A percentile compares a stretch with the other conserved stretches of the same genome.
Conservation (phyloP, 306 rosid genomes). For the Dalbergia cochinchinensis region DNA sequence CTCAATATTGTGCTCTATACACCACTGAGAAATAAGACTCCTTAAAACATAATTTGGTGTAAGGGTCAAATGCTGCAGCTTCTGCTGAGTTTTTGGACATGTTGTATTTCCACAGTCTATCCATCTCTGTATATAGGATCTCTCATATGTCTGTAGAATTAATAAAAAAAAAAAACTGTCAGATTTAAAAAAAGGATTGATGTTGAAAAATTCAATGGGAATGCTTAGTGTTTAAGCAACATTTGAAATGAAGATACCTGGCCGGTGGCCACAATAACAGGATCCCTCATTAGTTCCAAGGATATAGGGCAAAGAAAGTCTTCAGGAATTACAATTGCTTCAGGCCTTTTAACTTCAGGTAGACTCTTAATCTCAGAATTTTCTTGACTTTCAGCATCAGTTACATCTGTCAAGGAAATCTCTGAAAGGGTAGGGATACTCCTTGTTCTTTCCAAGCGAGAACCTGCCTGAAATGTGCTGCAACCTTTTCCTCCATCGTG, state of each 20-base stretch:
- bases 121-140: constrained; percentile 97
- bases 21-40: constrained; percentile 92
- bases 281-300: constrained; percentile 96
- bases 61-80: constrained; percentile 82
- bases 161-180: constrained; percentile 20
- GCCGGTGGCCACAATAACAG: constrained; percentile 97
- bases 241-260: constrained; percentile 67
- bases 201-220: constrained; percentile 23
- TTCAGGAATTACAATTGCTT: constrained; percentile 73
- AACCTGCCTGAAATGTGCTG: constrained; percentile 47
- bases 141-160: constrained; percentile 83
- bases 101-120: constrained; percentile 87
- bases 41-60: constrained; percentile 93
- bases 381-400: constrained; percentile 55
- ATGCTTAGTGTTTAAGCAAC: not conserved
- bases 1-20: constrained; percentile 75
- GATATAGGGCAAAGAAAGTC: constrained; percentile 97
- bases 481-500: constrained; percentile 53
- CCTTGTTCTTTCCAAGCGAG: constrained; percentile 51
- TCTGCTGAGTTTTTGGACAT: constrained; percentile 98
- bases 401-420: constrained; percentile 40
- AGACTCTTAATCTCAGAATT: constrained; percentile 49
- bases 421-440: constrained; percentile 57
- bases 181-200: not conserved
- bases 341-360: constrained; percentile 68